These are phyloP conservation scores for Haemoproteus tartakovskyi DNA, from an alignment of 169 alveolate species.

Conservation along the genomic window DNA sequence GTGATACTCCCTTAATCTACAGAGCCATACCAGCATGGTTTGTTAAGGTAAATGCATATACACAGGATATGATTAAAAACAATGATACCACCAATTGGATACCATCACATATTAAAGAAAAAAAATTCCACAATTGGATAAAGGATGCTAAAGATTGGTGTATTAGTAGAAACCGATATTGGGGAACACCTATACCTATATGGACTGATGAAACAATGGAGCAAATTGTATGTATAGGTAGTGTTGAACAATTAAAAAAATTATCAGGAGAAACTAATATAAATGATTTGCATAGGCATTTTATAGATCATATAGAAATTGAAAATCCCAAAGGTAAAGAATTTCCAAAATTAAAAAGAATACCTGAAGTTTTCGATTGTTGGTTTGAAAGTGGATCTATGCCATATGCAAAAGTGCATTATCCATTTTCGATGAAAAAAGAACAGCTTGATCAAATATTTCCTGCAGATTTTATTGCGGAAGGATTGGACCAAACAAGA, in stretches of 20 bases:
- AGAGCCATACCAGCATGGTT: conserved; percentile 99
- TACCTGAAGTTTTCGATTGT: conserved; percentile 94
- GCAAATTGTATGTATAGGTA: conserved; percentile 94
- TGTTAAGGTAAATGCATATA: conserved; percentile 93
- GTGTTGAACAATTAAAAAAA: conserved; percentile 83
- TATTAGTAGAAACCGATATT: conserved; percentile 95
- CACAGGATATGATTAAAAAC: conserved; percentile 86
- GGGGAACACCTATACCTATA: conserved; percentile 99
- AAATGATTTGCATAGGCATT: conserved; percentile 96
- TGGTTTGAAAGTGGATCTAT: conserved; percentile 99
- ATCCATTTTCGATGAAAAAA: conserved; percentile 94
- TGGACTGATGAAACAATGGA: conserved; percentile 95
- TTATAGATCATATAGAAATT: conserved; percentile 94
- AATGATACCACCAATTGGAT: conserved; percentile 94
- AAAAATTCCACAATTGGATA: conserved; percentile 98
- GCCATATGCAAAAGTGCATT: conserved; percentile 97
- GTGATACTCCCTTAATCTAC: conserved; percentile 98
- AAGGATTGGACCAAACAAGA: conserved; percentile 98
- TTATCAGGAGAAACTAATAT: conserved; percentile 75
- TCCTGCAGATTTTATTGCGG: conserved; percentile 99
- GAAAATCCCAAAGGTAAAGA: conserved; percentile 95
- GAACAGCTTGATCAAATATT: conserved; percentile 84
- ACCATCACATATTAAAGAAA: conserved; percentile 95
- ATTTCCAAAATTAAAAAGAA: conserved; percentile 82
- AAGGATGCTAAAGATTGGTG: conserved; percentile 99